Percentiles rank a stretch among this genome's conserved stretches.
Evolutionary conservation across 148 eudicot genomes (phyloP).

Genomic region (Camellia sinensis): DNA sequence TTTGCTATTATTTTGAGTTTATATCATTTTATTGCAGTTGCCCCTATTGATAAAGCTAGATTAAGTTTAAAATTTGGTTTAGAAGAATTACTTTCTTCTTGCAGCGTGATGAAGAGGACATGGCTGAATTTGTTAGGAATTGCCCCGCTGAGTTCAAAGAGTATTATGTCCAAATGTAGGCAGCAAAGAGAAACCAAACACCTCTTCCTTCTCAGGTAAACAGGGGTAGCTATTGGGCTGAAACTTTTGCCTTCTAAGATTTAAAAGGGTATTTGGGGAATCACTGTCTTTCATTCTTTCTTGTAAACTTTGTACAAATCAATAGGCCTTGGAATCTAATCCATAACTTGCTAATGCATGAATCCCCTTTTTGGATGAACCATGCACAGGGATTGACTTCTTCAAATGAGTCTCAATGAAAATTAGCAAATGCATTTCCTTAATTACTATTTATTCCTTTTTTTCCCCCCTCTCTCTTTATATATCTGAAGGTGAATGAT

Average conservation of each 20-base stretch:
- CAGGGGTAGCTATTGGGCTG: not conserved
- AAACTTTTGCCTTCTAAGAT: not conserved
- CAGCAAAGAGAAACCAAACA: slow-evolving; percentile 90
- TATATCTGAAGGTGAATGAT: slow-evolving; percentile 47
- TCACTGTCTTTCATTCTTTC: not conserved
- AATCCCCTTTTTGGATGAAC: too few species aligned
- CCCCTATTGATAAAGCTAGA: not conserved
- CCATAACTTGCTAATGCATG: not conserved
- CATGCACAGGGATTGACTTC: not conserved
- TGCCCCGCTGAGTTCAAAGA: slow-evolving; percentile 89
- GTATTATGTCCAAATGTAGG: slow-evolving; percentile 93
- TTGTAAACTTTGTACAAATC: not conserved
- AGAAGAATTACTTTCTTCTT: slow-evolving; percentile 13
- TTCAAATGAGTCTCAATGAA: not conserved
- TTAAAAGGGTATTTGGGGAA: not conserved
- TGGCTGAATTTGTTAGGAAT: slow-evolving; percentile 67
- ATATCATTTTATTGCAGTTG: too few species aligned
- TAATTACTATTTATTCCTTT: slow-evolving; percentile 1
- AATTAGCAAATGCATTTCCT: not conserved
- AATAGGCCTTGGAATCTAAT: not conserved
- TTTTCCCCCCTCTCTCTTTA: not conserved
- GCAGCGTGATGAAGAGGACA: slow-evolving; percentile 97
- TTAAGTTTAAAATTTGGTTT: not conserved
- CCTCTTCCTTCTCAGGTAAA: slow-evolving; percentile 91
- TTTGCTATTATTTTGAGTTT: too few species aligned